Conservation (phyloP, 2,329 filamentous ascomycete species). For the Fusarium paranaense region DNA sequence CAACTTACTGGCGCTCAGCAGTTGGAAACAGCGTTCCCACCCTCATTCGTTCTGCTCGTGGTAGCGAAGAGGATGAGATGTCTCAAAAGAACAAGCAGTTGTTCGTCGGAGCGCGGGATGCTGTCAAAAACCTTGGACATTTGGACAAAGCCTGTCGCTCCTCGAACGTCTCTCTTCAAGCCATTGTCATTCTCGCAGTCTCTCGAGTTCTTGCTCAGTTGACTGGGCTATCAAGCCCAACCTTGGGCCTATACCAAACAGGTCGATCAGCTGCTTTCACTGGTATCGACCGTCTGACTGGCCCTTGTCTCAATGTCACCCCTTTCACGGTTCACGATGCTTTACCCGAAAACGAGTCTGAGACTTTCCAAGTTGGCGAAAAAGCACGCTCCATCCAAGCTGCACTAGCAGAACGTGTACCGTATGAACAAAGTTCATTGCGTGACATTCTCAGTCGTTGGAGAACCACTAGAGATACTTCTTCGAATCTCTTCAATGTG, state of each 20-base stretch:
- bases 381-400: background rate
- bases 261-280: background rate
- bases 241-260: background rate
- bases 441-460: background rate
- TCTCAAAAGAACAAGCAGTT: background rate
- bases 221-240: background rate
- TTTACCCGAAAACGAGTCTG: background rate
- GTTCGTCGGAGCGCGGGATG: background rate
- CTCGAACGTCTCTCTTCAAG: background rate
- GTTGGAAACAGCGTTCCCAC: background rate
- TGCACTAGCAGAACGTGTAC: background rate
- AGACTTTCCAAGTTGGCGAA: background rate
- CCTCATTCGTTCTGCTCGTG: background rate
- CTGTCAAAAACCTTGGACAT: background rate
- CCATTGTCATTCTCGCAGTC: background rate
- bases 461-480: background rate
- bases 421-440: slow-evolving; percentile 2
- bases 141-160: background rate
- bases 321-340: background rate
- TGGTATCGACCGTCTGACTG: background rate
- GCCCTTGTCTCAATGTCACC: background rate
- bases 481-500: background rate
- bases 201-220: background rate
- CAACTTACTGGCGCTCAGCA: background rate
- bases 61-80: background rate